Base-by-base conservation (phyloP, 2,329 filamentous ascomycete species). In the Xylariaceae sp. region DNA sequence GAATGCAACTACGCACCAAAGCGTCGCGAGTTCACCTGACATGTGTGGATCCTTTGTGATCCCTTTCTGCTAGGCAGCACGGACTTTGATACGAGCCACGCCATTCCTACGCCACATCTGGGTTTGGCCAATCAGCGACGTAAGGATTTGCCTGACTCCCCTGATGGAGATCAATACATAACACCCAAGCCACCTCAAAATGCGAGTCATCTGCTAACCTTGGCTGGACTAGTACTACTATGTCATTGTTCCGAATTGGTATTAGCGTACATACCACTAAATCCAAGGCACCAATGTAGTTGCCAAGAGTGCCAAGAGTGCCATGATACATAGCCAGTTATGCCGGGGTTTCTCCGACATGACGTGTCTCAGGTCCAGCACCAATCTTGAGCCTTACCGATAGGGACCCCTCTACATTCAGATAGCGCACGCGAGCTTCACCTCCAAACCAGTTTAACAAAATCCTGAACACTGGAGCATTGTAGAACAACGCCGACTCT, bases 331-430 rank as follows among this genome's bases (percentile, higher is more conserved):
- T 40, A 29, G 29, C 14, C 7, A n/a, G 19, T 26, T n/a, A 20
- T 26, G 42, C 56, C 56, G 50, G 20, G 6, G 23, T 54, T 61
- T 45, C 54, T 44, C 57, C 54, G 56, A 47, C 62, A 60, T 65
- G 60, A 66, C 60, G 64, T 65, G 51, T 41, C 55, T 62, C 64
- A 64, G 61, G 59, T 61, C 62, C 26, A 48, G 32, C 50, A 59
- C 29, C 9, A 32, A 19, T 26, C 46, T 41, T 29, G 20, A 57
- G 51, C 57, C 60, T 53, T 21, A 26, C 29, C 42, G 12, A 37
- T 37, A 37, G 43, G 18, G 46, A 42, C 61, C 59, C 56, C 60
- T 60, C 54, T 53, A 59, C 29, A 46, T 19, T 44, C 23, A 55
- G 48, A 45, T 26, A 50, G 21, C 48, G 40, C 48, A 37, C 44